Evolutionary conservation across 495 filamentous ascomycete genomes (phyloP).

Genomic region (Penicillium turbatum): DNA sequence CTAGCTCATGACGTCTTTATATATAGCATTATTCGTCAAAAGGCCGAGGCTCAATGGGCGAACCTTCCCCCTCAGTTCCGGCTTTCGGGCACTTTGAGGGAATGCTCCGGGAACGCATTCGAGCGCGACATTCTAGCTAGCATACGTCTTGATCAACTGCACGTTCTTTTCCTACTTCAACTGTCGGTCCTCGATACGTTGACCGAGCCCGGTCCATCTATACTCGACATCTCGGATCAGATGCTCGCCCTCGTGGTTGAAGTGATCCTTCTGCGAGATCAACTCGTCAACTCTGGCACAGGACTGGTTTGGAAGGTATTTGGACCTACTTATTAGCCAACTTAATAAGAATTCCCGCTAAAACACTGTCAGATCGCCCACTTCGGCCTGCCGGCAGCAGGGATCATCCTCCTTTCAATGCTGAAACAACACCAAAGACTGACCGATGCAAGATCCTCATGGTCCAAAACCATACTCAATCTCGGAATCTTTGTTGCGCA

Average conservation of each 20-base stretch:
- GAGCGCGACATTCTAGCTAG: slow-evolving; percentile 34
- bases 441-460: slow-evolving; percentile 13
- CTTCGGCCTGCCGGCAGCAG: slow-evolving; percentile 40
- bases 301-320: slow-evolving; percentile 39
- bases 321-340: not conserved
- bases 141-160: slow-evolving; percentile 36
- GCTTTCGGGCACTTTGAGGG: slow-evolving; percentile 24
- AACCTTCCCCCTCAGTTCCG: slow-evolving; percentile 26
- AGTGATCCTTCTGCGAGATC: slow-evolving; percentile 33
- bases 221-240: slow-evolving; percentile 30
- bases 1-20: not conserved
- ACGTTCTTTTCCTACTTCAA: slow-evolving; percentile 36
- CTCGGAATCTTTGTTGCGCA: slow-evolving; percentile 40
- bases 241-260: slow-evolving; percentile 38
- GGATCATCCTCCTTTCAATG: slow-evolving; percentile 37
- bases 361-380: slow-evolving; percentile 23
- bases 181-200: slow-evolving; percentile 27
- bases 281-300: slow-evolving; percentile 37
- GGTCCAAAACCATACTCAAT: slow-evolving; percentile 30
- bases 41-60: slow-evolving; percentile 25
- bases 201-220: slow-evolving; percentile 28
- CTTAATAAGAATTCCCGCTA: not conserved
- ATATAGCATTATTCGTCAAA: slow-evolving; percentile 19
- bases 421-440: slow-evolving; percentile 21
- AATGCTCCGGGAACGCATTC: slow-evolving; percentile 23